Percentiles rank a stretch among this genome's conserved stretches.
Conservation (phyloP, 768 basidiomycete genomes). For the Pholiota microspora region DNA sequence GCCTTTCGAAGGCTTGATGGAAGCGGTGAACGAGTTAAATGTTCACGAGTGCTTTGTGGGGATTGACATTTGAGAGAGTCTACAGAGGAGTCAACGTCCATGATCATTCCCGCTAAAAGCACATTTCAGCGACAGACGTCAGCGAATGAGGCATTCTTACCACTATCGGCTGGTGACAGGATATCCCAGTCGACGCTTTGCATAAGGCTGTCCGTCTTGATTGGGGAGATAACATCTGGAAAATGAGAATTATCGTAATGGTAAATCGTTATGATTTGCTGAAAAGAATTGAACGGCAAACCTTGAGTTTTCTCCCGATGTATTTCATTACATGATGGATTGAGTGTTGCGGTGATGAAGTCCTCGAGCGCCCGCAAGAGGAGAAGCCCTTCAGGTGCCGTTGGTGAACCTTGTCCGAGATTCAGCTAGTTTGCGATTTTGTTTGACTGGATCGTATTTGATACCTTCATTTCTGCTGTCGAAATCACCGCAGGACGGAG, state of each 20-base stretch:
- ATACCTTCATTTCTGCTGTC: not conserved
- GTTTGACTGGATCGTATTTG: not conserved
- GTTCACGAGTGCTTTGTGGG: not conserved
- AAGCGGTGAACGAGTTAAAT: not conserved
- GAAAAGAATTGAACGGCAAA: not conserved
- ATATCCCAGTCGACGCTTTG: not conserved
- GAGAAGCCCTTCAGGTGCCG: not conserved
- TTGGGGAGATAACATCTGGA: not conserved
- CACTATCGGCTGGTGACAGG: not conserved
- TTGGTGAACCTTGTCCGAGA: not conserved
- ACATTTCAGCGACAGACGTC: not conserved
- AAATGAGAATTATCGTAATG: not conserved
- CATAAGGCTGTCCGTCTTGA: not conserved
- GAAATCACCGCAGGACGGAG: not conserved
- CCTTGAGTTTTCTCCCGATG: not conserved
- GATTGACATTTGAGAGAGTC: not conserved
- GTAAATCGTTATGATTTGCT: not conserved
- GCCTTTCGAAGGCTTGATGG: not conserved
- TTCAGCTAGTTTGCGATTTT: not conserved
- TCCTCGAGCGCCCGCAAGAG: not conserved
- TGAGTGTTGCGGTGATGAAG: not conserved
- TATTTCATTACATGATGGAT: not conserved
- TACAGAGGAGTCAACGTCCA: constrained; percentile 4
- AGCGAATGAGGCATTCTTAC: not conserved
- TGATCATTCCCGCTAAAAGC: not conserved